Evolutionary conservation across 2,329 filamentous ascomycete species (phyloP), one percentile per base, ranked within the genome.

Genomic region (Botrytis deweyae): DNA sequence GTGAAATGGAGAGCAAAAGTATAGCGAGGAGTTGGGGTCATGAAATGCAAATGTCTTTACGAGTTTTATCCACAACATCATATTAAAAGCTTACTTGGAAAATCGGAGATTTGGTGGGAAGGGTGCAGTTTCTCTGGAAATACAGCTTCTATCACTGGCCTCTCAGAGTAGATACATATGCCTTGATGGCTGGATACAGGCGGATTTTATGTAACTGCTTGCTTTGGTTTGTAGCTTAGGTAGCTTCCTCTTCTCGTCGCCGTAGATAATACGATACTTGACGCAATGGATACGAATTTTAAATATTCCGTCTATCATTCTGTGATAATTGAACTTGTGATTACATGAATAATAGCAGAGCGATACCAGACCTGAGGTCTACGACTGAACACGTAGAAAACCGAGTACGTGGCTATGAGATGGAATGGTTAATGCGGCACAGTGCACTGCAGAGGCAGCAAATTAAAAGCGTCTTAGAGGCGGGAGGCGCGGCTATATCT

Each of bases 1-100:
- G n/a, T 7, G 14, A 58, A 68, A 29, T 25, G n/a, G 25, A 58
- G 10, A 58, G 18, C 18, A 16, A 33, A 68, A 29, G n/a, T 5
- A 33, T 20, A 69, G 66, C 66, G 66, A 69, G 66, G 66, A 58
- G 66, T 69, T 69, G n/a, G 36, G 66, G 49, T 58, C 40, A 58
- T 44, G 49, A 25, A 69, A 69, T 59, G 9, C 2, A 44, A 18
- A 25, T 42, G 25, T 25, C 29, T 38, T n/a, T 68, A 58, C n/a
- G 36, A 58, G 36, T 58, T 33, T 16, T 33, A 25, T 68, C 40
- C 10, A 25, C 36, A 55, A 44, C 7, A 10, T 44, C 8, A 18
- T 42, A 33, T 5, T 58, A 16, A 6, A 42, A n/a, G 5, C 9
- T 44, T 25, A 18, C 52, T 42, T n/a, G 10, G 40, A 22, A 58